Evolutionary conservation across 352 stramenopile genomes (phyloP).

Genomic region (Globisporangium emineosum): DNA sequence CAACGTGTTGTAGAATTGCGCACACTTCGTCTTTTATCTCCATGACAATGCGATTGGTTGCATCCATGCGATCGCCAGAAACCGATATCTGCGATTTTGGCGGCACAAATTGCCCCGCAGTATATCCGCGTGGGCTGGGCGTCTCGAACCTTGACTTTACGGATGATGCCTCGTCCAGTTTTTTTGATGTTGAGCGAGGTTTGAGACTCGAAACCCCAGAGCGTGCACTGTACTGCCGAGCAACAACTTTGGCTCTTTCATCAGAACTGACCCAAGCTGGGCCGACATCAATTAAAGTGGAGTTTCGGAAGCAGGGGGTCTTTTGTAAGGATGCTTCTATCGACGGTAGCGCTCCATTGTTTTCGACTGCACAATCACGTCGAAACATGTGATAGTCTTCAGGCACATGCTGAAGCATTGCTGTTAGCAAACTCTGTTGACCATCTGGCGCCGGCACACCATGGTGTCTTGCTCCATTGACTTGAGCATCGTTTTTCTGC

Average conservation of each 20-base stretch:
- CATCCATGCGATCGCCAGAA: conserved; percentile 44
- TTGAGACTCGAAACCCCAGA: no score
- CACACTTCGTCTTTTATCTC: conserved; percentile 78
- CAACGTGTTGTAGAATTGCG: conserved; percentile 51
- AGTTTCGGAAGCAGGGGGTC: conserved; percentile 28
- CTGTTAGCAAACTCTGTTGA: conserved; percentile 23
- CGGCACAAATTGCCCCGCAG: neutral
- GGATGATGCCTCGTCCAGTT: no score
- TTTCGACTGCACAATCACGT: neutral
- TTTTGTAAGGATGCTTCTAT: neutral
- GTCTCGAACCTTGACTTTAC: neutral
- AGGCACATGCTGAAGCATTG: conserved; percentile 20
- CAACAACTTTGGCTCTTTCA: conserved; percentile 10
- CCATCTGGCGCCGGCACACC: conserved; percentile 25
- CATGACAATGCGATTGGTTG: conserved; percentile 51
- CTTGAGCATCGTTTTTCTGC: neutral
- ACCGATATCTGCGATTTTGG: conserved; percentile 10
- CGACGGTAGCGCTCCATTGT: neutral
- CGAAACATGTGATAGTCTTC: conserved; percentile 5
- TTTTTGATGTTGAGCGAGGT: conserved; percentile 6
- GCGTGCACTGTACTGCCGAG: conserved; percentile 24
- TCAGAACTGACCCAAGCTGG: neutral
- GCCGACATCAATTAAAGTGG: conserved; percentile 31
- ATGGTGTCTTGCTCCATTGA: conserved; percentile 3
- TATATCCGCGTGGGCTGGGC: neutral